Evolutionary conservation across 371 early-diverging fungal species (phyloP).

Genomic region (Zychaea mexicana): DNA sequence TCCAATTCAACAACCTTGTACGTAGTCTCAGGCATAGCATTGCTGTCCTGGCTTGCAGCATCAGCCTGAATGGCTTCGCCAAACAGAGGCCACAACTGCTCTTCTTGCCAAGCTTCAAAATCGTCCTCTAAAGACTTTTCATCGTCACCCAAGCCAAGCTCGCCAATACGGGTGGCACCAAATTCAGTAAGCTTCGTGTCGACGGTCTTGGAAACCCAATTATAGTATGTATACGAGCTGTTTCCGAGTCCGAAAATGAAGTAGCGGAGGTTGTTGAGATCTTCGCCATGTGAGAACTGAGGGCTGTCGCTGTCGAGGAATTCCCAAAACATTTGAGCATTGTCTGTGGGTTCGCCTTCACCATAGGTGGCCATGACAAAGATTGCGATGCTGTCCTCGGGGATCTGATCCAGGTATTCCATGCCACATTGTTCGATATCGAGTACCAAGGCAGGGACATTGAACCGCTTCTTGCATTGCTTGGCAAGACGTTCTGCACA

Average conservation of each 20-base stretch:
- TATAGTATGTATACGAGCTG: conserved; percentile 92
- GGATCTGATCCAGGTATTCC: conserved; percentile 65
- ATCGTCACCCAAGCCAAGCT: conserved; percentile 92
- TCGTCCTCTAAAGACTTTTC: conserved; percentile 91
- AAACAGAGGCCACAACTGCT: conserved; percentile 63
- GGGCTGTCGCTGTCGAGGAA: conserved; percentile 65
- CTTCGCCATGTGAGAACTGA: conserved; percentile 56
- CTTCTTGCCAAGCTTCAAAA: conserved; percentile 88
- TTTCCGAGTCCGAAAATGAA: conserved; percentile 93
- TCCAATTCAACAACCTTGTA: conserved; percentile 13
- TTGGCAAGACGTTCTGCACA: conserved; percentile 82
- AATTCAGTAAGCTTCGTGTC: conserved; percentile 64
- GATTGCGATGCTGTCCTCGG: conserved; percentile 59
- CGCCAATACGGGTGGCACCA: conserved; percentile 78
- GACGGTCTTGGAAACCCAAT: conserved; percentile 70
- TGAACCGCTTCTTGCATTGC: conserved; percentile 71
- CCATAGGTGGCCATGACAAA: conserved; percentile 88
- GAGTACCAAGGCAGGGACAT: conserved; percentile 66
- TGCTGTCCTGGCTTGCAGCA: background rate
- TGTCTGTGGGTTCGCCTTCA: conserved; percentile 90
- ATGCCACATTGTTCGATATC: conserved; percentile 86
- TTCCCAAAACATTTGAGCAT: conserved; percentile 79
- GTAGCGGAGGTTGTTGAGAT: conserved; percentile 64
- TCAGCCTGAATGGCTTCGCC: background rate
- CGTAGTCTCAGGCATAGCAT: background rate